Conservation (phyloP, 768 basidiomycete species). For the Candolleomyces eurysporus region DNA sequence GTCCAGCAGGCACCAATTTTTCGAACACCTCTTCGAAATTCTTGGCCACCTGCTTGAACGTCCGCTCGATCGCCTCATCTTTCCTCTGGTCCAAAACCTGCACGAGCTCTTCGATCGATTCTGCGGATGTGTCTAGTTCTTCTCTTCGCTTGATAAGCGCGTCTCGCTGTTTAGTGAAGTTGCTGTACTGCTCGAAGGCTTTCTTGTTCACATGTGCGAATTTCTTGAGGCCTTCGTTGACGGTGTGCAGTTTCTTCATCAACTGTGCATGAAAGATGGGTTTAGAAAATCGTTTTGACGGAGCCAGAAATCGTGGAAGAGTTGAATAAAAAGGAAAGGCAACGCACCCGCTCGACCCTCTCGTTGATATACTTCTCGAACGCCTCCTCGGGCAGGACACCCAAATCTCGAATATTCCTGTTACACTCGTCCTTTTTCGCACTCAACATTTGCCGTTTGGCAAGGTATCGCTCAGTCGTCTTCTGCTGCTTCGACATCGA, state of each 20-base stretch:
- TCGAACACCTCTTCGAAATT: slow-evolving; percentile 98
- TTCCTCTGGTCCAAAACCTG: slow-evolving; percentile 94
- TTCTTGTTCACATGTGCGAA: slow-evolving; percentile 99
- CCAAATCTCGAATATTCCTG: slow-evolving; percentile 92
- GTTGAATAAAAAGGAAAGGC: slow-evolving; percentile 3
- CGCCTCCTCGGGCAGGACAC: slow-evolving; percentile 95
- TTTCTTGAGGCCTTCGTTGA: slow-evolving; percentile 92
- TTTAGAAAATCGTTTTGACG: no score
- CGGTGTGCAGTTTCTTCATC: slow-evolving; percentile 86
- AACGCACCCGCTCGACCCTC: slow-evolving; percentile 79
- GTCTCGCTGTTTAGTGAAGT: slow-evolving; percentile 97
- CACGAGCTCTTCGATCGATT: slow-evolving; percentile 90
- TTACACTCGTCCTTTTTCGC: slow-evolving; percentile 92
- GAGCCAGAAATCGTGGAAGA: no score
- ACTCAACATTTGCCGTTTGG: slow-evolving; percentile 84
- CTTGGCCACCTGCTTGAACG: slow-evolving; percentile 96
- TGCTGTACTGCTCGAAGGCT: slow-evolving; percentile 97
- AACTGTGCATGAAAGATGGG: no score
- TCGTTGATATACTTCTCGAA: slow-evolving; percentile 92
- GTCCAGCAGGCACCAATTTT: slow-evolving; percentile 90
- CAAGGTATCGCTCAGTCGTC: slow-evolving; percentile 90
- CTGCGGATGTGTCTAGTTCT: slow-evolving; percentile 86
- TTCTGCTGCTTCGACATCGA: slow-evolving; percentile 91
- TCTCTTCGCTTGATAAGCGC: slow-evolving; percentile 82
- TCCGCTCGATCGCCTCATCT: slow-evolving; percentile 97